phyloP scores from a whole-genome alignment of 805 yeast species.

The Citeromyces matritensis region DNA sequence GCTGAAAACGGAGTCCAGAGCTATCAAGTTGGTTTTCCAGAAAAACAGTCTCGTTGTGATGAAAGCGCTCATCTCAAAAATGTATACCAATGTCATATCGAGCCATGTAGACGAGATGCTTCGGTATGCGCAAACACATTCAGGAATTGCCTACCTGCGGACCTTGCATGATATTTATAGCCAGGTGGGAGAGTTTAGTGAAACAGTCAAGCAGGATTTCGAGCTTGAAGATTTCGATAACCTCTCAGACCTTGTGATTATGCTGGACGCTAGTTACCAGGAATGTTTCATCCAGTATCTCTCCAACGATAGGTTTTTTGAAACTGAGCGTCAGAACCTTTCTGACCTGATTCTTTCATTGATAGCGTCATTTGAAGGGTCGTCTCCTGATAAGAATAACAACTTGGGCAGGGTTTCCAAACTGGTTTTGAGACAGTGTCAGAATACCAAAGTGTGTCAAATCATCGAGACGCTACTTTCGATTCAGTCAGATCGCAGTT shows the following conservation, averaged over 20 bases:
- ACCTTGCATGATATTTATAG: too few relatives aligned
- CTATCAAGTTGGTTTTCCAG: constrained; percentile 58
- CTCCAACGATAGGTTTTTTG: constrained; percentile 54
- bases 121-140: too few relatives aligned
- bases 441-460: too few relatives aligned
- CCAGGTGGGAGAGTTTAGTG: too few relatives aligned
- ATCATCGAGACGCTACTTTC: too few relatives aligned
- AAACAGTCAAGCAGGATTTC: too few relatives aligned
- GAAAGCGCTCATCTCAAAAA: too few relatives aligned
- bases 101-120: too few relatives aligned
- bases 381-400: constrained; percentile 16
- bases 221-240: constrained; percentile 6
- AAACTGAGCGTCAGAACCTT: constrained; percentile 52
- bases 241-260: constrained; percentile 23
- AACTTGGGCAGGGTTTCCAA: constrained; percentile 18
- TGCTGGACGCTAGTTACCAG: constrained; percentile 58
- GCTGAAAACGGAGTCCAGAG: constrained; percentile 56
- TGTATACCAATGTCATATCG: too few relatives aligned
- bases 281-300: constrained; percentile 63
- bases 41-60: too few relatives aligned
- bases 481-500: constrained; percentile 2
- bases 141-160: too few relatives aligned
- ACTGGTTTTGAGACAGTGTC: constrained; percentile 9
- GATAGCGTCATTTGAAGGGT: constrained; percentile 26
- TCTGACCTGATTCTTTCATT: constrained; percentile 32